Percentiles rank a stretch among this genome's conserved stretches.
Evolutionary conservation across 345 rosid genomes (phyloP).

Genomic region (Citrus reticulata): DNA sequence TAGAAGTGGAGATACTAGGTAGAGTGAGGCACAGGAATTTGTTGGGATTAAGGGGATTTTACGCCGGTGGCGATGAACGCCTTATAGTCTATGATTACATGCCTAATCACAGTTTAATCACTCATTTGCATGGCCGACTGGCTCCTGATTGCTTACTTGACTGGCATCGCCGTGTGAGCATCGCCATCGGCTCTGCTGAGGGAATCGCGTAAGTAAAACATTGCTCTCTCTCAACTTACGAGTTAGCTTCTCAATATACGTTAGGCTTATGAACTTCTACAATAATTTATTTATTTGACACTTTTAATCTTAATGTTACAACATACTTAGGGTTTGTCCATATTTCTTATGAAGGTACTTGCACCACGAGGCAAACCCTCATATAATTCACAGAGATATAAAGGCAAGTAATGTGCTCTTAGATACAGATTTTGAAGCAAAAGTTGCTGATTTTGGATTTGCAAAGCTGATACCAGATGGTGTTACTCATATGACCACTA

Average conservation of each 20-base stretch:
- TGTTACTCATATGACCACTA: conserved; percentile 58
- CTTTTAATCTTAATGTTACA: too few relatives aligned
- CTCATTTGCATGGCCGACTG: conserved; percentile 65
- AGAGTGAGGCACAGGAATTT: conserved; percentile 64
- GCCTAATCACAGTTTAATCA: conserved; percentile 62
- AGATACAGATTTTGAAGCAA: conserved; percentile 49
- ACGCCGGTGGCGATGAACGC: conserved; percentile 62
- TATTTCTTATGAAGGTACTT: conserved; percentile 39
- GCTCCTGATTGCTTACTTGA: conserved; percentile 54
- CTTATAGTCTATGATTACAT: conserved; percentile 69
- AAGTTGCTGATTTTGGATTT: conserved; percentile 72
- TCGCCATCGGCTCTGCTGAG: conserved; percentile 59
- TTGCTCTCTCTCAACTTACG: background rate
- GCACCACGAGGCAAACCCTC: conserved; percentile 66
- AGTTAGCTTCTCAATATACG: too few relatives aligned
- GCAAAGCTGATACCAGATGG: conserved; percentile 67
- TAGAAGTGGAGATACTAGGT: conserved; percentile 74
- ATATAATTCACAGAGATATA: conserved; percentile 66
- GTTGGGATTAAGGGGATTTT: conserved; percentile 62
- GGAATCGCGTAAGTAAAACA: conserved; percentile 51
- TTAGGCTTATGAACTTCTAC: too few relatives aligned
- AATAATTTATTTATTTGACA: too few relatives aligned
- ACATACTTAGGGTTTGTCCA: background rate
- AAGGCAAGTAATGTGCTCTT: conserved; percentile 66
- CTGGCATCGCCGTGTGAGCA: conserved; percentile 52